These are phyloP conservation scores for Pouteria glomerata DNA, from an alignment of 148 eudicot species.

Conservation along the genomic window DNA sequence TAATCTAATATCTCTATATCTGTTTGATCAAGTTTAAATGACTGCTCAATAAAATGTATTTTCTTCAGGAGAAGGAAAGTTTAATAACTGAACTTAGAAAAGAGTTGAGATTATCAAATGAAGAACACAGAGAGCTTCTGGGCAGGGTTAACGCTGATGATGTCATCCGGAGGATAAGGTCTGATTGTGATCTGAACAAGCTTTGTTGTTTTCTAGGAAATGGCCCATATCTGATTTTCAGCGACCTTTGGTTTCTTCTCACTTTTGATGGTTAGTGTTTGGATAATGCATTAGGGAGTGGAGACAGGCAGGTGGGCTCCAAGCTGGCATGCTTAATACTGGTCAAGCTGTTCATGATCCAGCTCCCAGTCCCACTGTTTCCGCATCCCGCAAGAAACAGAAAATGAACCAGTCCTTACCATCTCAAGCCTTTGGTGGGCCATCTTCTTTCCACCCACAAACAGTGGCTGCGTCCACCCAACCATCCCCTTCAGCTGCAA, in stretches of 20 bases:
- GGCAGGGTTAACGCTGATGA: slow-evolving; percentile 74
- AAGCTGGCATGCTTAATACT: slow-evolving; percentile 51
- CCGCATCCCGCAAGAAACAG: slow-evolving; percentile 80
- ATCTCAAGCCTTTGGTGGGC: slow-evolving; percentile 60
- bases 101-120: slow-evolving; percentile 85
- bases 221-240: not conserved
- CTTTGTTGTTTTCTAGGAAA: slow-evolving; percentile 5
- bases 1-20: slow-evolving; percentile 11
- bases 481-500: slow-evolving; percentile 47
- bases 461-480: slow-evolving; percentile 30
- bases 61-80: slow-evolving; percentile 64
- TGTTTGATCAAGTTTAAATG: slow-evolving; percentile 19
- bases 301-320: slow-evolving; percentile 74
- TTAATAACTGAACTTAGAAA: slow-evolving; percentile 84
- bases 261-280: slow-evolving; percentile 16
- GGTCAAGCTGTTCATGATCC: slow-evolving; percentile 64
- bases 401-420: slow-evolving; percentile 54
- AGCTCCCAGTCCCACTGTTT: slow-evolving; percentile 70
- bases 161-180: slow-evolving; percentile 78
- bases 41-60: slow-evolving; percentile 19
- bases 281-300: slow-evolving; percentile 54
- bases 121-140: slow-evolving; percentile 81
- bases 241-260: slow-evolving; percentile 2
- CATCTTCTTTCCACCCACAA: slow-evolving; percentile 38
- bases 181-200: not conserved